Evolutionary conservation across 768 basidiomycete species (phyloP), one percentile per base, ranked within the genome.

Genomic region (Podaxis rugospora): DNA sequence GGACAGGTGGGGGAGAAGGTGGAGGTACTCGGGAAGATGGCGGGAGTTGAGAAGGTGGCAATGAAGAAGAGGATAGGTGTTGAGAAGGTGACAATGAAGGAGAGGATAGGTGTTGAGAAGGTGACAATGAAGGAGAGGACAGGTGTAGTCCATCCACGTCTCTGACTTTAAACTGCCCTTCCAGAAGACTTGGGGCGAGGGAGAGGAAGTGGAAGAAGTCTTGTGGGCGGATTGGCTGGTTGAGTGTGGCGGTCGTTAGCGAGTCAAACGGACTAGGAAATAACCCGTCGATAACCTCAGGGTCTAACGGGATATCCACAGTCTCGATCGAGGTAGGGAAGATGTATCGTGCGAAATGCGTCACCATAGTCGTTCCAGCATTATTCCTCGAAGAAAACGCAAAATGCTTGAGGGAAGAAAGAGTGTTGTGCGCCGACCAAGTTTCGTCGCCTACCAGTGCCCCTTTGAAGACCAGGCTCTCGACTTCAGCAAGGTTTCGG

Each of bases 171-270:
- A 60, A 60, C 32, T 4, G 6, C 21, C 59, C 59, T 16, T 42
- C 16, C 14, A 3, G 13, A 6, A 60, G 28, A 18, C 37, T 35
- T 18, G 18, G 10, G 18, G 40, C 25, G 21, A 14, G 25, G 6
- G 51, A 36, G 35, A 60, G 59, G 13, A 60, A 36, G 1, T 32
- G 35, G 42, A 60, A 25, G 40, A 60, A 60, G 4, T 60, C 51
- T 5, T 28, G 5, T 16, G 40, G 59, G 5, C n/a, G 28, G 3
- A 60, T 44, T 14, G 28, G 7, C 9, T 32, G n/a, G 42, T 21
- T 53, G 21, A 60, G 42, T 3, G 11, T 23, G n/a, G 47, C 51
- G 1, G 2, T 18, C 9, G 3, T 16, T 11, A 60, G 42, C 13
- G 42, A 60, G 18, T 5, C 42, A 6, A 60, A 36, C 14, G 35